phyloP scores from a whole-genome alignment of 495 filamentous ascomycete genomes.

The Aspergillus incahuasiensis region DNA sequence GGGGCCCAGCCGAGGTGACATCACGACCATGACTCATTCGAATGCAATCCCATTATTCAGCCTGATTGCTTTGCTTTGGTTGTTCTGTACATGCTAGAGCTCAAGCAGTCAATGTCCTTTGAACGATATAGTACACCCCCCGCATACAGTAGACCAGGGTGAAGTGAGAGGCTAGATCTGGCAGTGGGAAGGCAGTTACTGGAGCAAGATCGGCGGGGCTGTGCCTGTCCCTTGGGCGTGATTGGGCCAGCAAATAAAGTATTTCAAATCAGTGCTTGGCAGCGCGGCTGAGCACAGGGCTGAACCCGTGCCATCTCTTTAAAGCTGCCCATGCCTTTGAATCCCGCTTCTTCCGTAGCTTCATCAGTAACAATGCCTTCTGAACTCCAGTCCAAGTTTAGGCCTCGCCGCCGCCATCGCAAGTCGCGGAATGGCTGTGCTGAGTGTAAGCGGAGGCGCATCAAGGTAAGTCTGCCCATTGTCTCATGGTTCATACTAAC shows the following conservation, averaged over 20 bases:
- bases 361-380: too few species aligned
- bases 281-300: background rate
- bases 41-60: too few species aligned
- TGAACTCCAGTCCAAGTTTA: background rate
- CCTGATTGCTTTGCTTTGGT: too few species aligned
- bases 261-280: background rate
- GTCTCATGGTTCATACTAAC: background rate
- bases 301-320: too few species aligned
- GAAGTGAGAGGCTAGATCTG: too few species aligned
- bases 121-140: too few species aligned
- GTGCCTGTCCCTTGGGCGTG: too few species aligned
- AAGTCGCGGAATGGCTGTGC: constrained; percentile 2
- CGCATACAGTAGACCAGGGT: too few species aligned
- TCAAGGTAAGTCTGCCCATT: background rate
- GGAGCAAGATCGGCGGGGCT: background rate
- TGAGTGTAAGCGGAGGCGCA: constrained; percentile 1
- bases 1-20: too few species aligned
- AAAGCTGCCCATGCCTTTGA: background rate
- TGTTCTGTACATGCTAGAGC: too few species aligned
- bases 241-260: background rate
- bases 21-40: too few species aligned
- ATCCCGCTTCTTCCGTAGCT: background rate
- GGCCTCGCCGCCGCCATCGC: background rate
- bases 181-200: background rate
- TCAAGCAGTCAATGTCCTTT: too few species aligned